Evolutionary conservation across 768 basidiomycete species (phyloP), one percentile per base, ranked within the genome.

Genomic region (Gautieria morchelliformis): DNA sequence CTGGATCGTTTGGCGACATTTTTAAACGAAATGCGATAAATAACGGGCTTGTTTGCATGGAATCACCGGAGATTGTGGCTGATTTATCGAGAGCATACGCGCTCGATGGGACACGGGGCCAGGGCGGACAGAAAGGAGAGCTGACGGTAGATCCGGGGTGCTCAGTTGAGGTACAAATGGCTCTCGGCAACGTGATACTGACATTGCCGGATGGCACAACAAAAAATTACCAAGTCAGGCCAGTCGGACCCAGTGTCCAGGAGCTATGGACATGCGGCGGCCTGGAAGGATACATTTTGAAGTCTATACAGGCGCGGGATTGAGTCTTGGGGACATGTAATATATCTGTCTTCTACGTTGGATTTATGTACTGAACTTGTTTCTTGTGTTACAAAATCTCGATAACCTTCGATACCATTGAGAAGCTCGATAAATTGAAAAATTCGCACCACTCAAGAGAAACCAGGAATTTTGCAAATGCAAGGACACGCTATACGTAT

Each of bases 11-110:
- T 63, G 95, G 96, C 10, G 96, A 99, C 69, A 98, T 98, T 66
- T 99, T 96, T 80, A 97, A 98, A 75, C 84, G 96, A 33, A 99
- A 99, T 70, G 89, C 93, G 17, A 98, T 98, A 74, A 99, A 99
- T 74, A 98, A 99, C 67, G 95, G 93, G 10, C 77, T 99, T 6
- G 90, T 99, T 52, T 96, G 96, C 67, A 71, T 97, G 46, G 95
- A 98, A 72, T 87, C 83, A 58, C 94, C 95, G 0, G 89, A 88
- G 65, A 81, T 99, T 41, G 87, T 98, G 17, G 71, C 74, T 17
- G 93, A 96, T 63, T 75, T 98, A 56, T 97, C 96, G 1, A 71
- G 72, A 41, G 69, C 72, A 48, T 91, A 85, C 67, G 87, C 84
- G 0, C 84, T 81, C 68, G 84, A 83, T 49, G 89, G 87, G 0